These are phyloP conservation scores for Canavalia ensiformis DNA, from an alignment of 306 rosid genomes.

Conservation along the genomic window DNA sequence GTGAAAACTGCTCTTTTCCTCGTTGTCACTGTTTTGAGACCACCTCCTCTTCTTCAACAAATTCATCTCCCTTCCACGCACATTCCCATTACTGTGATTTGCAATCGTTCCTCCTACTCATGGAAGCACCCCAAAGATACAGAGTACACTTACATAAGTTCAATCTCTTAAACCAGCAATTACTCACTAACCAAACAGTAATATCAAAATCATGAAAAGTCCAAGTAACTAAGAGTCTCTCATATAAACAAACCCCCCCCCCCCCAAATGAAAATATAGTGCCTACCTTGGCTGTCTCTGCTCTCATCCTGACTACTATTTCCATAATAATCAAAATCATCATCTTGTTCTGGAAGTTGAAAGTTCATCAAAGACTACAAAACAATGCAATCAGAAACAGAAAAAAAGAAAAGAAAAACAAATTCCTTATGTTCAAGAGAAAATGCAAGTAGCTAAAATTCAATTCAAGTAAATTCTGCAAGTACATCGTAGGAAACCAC, in stretches of 20 bases:
- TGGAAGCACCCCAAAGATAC: slow-evolving; percentile 49
- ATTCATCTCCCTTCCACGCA: slow-evolving; percentile 65
- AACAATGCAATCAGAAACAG: slow-evolving; percentile 52
- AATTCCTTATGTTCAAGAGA: neutral
- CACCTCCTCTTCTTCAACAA: slow-evolving; percentile 69
- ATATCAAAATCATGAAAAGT: slow-evolving; percentile 28
- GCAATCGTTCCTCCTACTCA: slow-evolving; percentile 66
- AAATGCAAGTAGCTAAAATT: slow-evolving; percentile 3
- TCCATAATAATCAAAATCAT: slow-evolving; percentile 90
- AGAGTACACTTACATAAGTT: slow-evolving; percentile 39
- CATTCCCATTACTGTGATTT: slow-evolving; percentile 69
- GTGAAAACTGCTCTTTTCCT: slow-evolving; percentile 68
- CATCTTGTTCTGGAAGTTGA: slow-evolving; percentile 90
- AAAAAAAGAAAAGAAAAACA: slow-evolving; percentile 25
- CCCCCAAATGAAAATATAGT: neutral
- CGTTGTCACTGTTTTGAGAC: slow-evolving; percentile 73
- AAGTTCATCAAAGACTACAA: slow-evolving; percentile 94
- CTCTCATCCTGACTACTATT: slow-evolving; percentile 99
- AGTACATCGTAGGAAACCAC: slow-evolving; percentile 10
- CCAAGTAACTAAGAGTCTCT: slow-evolving; percentile 38
- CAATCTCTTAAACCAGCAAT: slow-evolving; percentile 34
- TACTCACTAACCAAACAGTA: slow-evolving; percentile 34
- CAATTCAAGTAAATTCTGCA: slow-evolving; percentile 40
- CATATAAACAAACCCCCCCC: neutral
- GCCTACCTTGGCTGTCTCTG: slow-evolving; percentile 91